Evolutionary conservation across 768 basidiomycete genomes (phyloP).

Genomic region (Filobasidium floriforme): DNA sequence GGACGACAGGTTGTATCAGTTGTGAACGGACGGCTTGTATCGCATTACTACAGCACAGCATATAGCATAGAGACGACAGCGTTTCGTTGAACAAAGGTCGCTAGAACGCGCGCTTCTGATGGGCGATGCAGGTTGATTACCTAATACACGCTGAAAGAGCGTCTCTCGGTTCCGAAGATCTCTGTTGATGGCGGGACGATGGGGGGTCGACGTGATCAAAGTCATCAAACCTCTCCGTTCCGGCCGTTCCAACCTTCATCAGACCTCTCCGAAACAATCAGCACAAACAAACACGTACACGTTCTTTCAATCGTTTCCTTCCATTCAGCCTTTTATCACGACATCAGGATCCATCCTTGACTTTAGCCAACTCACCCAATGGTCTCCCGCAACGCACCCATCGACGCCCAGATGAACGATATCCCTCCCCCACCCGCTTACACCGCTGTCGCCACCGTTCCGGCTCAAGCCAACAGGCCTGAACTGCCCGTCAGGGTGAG

Average conservation of each 20-base stretch:
- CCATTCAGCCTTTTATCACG: background rate
- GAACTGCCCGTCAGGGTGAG: constrained; percentile 16
- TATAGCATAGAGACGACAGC: too few relatives aligned
- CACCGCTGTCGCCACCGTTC: constrained; percentile 6
- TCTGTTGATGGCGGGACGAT: background rate
- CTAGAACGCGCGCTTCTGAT: too few relatives aligned
- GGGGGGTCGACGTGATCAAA: background rate
- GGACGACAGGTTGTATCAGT: too few relatives aligned
- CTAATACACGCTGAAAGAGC: too few relatives aligned
- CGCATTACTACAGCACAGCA: too few relatives aligned
- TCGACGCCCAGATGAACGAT: background rate
- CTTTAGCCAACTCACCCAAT: background rate
- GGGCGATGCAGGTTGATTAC: too few relatives aligned
- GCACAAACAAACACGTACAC: background rate
- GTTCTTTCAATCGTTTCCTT: background rate
- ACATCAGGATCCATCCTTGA: background rate
- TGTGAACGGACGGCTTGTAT: too few relatives aligned
- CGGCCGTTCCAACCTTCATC: too few relatives aligned
- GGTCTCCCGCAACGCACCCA: background rate
- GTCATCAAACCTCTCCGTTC: too few relatives aligned
- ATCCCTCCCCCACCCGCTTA: constrained; percentile 12
- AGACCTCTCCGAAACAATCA: background rate
- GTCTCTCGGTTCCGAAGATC: background rate
- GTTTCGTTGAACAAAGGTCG: too few relatives aligned
- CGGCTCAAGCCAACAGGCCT: constrained; percentile 9